phyloP scores from a whole-genome alignment of 2,329 filamentous ascomycete genomes.

The Grosmannia serpens region DNA sequence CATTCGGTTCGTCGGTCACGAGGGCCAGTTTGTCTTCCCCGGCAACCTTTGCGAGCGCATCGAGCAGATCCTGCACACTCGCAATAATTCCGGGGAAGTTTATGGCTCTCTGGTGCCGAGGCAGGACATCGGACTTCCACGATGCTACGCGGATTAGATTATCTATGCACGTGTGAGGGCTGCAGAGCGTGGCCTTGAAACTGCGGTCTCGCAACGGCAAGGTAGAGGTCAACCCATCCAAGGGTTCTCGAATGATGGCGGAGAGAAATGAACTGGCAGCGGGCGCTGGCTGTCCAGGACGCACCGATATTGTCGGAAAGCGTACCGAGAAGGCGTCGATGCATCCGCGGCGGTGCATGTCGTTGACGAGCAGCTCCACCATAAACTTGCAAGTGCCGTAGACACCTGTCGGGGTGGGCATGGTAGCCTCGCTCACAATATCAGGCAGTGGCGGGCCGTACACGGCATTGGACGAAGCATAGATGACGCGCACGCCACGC shows the following conservation, averaged over 20 bases:
- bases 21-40: slow-evolving; percentile 41
- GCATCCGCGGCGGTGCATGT: slow-evolving; percentile 47
- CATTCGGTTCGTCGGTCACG: slow-evolving; percentile 42
- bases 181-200: slow-evolving; percentile 43
- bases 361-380: slow-evolving; percentile 50
- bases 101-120: slow-evolving; percentile 35
- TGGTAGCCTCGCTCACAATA: slow-evolving; percentile 36
- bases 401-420: slow-evolving; percentile 48
- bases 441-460: slow-evolving; percentile 46
- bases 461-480: slow-evolving; percentile 51
- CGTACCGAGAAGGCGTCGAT: slow-evolving; percentile 47
- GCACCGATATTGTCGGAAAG: slow-evolving; percentile 50
- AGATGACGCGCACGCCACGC: slow-evolving; percentile 46
- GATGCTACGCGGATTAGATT: slow-evolving; percentile 38
- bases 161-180: slow-evolving; percentile 37
- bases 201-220: slow-evolving; percentile 38
- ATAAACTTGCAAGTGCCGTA: slow-evolving; percentile 55
- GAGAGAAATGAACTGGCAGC: slow-evolving; percentile 54
- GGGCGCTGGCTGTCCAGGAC: slow-evolving; percentile 46
- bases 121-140: slow-evolving; percentile 29
- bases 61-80: slow-evolving; percentile 48
- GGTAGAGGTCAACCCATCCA: slow-evolving; percentile 39
- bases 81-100: slow-evolving; percentile 48
- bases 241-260: slow-evolving; percentile 53
- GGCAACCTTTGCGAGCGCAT: slow-evolving; percentile 42